Conservation (phyloP, 306 rosid species). For the Ammopiptanthus mongolicus region DNA sequence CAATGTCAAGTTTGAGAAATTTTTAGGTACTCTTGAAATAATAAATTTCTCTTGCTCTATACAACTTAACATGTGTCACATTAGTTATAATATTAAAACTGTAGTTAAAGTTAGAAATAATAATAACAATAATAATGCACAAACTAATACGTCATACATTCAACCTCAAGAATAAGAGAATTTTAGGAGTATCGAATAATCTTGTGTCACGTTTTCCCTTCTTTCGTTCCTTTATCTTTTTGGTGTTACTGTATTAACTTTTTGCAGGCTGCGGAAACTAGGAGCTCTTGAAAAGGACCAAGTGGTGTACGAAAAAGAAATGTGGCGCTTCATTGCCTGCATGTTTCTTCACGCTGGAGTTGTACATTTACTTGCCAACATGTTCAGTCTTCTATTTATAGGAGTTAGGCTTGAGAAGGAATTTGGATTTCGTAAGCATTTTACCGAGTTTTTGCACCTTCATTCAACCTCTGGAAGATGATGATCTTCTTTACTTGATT, state of each 20-base stretch:
- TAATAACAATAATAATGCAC: too few species aligned
- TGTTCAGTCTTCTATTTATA: constrained; percentile 72
- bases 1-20: neutral
- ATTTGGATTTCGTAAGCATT: constrained; percentile 72
- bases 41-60: too few species aligned
- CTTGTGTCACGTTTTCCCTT: too few species aligned
- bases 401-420: constrained; percentile 87
- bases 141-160: too few species aligned
- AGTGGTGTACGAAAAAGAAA: constrained; percentile 46
- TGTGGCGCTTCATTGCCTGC: constrained; percentile 76
- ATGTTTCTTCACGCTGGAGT: constrained; percentile 97
- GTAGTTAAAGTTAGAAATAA: too few species aligned
- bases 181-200: too few species aligned
- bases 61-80: neutral
- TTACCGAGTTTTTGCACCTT: neutral
- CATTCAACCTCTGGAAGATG: neutral
- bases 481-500: neutral
- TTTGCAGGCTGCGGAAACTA: constrained; percentile 46
- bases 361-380: constrained; percentile 65
- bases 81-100: too few species aligned
- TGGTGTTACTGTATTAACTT: neutral
- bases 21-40: neutral
- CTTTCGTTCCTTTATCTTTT: neutral
- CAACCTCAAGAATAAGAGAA: too few species aligned
- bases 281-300: constrained; percentile 59